Conservation (phyloP, 1,139 yeast genomes). For the Yueomyces sp. region DNA sequence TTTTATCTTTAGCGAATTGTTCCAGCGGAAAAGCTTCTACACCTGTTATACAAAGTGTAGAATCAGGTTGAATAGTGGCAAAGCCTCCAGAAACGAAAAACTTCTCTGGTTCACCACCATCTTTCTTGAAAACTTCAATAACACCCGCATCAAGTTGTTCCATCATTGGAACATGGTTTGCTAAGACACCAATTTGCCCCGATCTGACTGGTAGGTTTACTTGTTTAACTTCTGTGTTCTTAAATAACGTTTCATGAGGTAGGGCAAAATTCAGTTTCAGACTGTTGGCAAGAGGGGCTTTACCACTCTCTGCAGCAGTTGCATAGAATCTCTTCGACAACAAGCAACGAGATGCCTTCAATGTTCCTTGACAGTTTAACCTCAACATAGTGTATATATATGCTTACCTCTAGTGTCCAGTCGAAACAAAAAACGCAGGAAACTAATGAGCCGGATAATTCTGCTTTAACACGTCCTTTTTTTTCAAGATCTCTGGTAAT, state of each 20-base stretch:
- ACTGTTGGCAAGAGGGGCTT: constrained; percentile 41
- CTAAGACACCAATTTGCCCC: constrained; percentile 95
- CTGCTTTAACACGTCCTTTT: no score
- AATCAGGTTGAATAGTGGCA: constrained; percentile 94
- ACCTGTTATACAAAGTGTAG: constrained; percentile 81
- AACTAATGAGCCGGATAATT: no score
- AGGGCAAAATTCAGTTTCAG: constrained; percentile 83
- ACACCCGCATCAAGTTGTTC: constrained; percentile 97
- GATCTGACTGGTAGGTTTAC: constrained; percentile 93
- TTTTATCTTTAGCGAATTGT: constrained; percentile 70
- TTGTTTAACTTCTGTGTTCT: constrained; percentile 42
- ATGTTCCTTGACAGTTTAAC: no score
- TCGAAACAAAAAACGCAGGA: no score
- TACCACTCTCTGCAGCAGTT: constrained; percentile 56
- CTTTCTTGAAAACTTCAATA: constrained; percentile 80
- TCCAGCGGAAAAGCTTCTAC: constrained; percentile 93
- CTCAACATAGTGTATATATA: no score
- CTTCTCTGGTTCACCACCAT: constrained; percentile 47
- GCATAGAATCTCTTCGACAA: neutral
- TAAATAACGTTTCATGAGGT: constrained; percentile 51
- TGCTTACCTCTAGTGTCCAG: no score
- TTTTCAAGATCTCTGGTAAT: no score
- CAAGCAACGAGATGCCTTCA: neutral
- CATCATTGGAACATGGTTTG: constrained; percentile 95
- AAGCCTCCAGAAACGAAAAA: constrained; percentile 91